Evolutionary conservation across 169 alveolate species (phyloP).

Genomic region (Plasmodium adleri): DNA sequence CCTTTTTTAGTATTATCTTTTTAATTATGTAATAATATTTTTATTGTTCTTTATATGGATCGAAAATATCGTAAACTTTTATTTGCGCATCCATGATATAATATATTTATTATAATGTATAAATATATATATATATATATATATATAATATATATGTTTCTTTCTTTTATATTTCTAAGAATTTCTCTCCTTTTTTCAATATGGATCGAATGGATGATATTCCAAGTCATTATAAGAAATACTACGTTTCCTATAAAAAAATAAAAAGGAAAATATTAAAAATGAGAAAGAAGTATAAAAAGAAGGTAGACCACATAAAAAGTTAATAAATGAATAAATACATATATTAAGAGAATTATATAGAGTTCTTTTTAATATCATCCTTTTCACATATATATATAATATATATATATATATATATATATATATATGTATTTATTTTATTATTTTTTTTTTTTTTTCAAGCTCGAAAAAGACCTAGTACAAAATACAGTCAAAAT

Average conservation of each 20-base stretch:
- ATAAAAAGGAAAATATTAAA: slow-evolving; percentile 33
- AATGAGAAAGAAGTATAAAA: slow-evolving; percentile 58
- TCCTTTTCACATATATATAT: background rate
- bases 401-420: background rate
- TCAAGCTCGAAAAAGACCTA: slow-evolving; percentile 59
- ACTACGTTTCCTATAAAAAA: slow-evolving; percentile 64
- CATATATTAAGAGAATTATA: background rate
- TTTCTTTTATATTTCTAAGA: no score
- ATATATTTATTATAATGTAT: no score
- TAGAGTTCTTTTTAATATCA: no score
- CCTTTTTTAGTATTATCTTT: no score
- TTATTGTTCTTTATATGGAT: no score
- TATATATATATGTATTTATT: background rate
- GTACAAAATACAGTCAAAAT: slow-evolving; percentile 52
- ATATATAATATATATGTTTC: no score
- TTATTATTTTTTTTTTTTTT: slow-evolving; percentile 13
- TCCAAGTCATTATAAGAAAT: slow-evolving; percentile 53
- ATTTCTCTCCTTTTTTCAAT: no score
- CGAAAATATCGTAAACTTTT: no score
- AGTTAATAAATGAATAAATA: background rate
- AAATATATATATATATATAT: no score
- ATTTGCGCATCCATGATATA: no score
- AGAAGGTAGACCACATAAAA: slow-evolving; percentile 22
- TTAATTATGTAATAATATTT: no score
- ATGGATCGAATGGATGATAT: slow-evolving; percentile 42